A percentile compares a stretch with the other conserved stretches of the same genome.
Evolutionary conservation across 495 filamentous ascomycete species (phyloP).

Genomic region (Chaetomidium leptoderma): DNA sequence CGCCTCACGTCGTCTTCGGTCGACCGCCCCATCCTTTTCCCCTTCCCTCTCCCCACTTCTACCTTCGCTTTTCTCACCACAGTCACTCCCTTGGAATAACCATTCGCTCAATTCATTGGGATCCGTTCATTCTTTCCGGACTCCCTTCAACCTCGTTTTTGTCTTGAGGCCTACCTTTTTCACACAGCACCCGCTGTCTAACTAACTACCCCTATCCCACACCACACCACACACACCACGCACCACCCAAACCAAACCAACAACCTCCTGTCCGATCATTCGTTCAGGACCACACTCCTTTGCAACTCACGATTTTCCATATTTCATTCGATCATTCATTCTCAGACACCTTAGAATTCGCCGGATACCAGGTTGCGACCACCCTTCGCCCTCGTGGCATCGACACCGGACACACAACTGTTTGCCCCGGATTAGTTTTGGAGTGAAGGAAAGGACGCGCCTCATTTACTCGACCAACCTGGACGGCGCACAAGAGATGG

Average conservation of each 20-base stretch:
- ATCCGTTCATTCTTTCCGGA: slow-evolving; percentile 42
- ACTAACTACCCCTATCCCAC: neutral
- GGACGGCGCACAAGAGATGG: slow-evolving; percentile 3
- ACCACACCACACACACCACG: too few species aligned
- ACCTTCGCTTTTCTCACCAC: slow-evolving; percentile 39
- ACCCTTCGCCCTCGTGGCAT: neutral
- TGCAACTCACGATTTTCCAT: slow-evolving; percentile 25
- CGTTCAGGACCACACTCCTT: slow-evolving; percentile 38
- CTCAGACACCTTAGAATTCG: neutral
- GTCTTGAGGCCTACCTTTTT: slow-evolving; percentile 18
- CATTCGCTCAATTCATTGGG: slow-evolving; percentile 27
- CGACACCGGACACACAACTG: neutral
- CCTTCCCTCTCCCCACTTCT: slow-evolving; percentile 30
- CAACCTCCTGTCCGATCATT: slow-evolving; percentile 28
- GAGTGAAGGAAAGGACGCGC: neutral
- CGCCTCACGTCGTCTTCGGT: slow-evolving; percentile 32
- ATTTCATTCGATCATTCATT: slow-evolving; percentile 16
- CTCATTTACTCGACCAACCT: neutral
- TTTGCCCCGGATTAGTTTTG: neutral
- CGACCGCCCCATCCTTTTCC: slow-evolving; percentile 27
- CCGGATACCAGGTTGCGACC: neutral
- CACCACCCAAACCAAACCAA: slow-evolving; percentile 2
- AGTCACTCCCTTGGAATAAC: slow-evolving; percentile 42
- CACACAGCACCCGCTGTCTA: slow-evolving; percentile 3
- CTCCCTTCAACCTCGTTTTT: slow-evolving; percentile 32